Evolutionary conservation across 805 yeast species (phyloP).

Genomic region (Yamadazyma kitorensis): DNA sequence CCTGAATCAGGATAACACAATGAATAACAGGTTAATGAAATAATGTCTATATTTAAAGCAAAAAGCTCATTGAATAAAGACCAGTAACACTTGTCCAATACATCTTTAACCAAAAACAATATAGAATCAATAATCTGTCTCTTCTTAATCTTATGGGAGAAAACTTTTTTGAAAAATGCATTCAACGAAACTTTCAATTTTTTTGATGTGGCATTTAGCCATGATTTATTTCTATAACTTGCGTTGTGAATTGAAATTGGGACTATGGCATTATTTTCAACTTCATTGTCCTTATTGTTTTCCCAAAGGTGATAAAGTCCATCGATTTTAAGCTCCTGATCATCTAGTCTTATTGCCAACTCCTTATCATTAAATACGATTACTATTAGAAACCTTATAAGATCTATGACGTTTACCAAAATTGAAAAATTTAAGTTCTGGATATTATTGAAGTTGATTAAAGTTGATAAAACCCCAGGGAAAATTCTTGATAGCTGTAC

Average conservation of each 20-base stretch:
- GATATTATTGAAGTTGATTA: constrained; percentile 24
- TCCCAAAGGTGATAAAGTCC: neutral
- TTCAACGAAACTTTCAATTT: constrained; percentile 34
- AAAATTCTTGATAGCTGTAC: constrained; percentile 35
- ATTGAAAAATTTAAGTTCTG: constrained; percentile 22
- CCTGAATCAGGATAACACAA: constrained; percentile 11
- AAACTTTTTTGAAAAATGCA: constrained; percentile 27
- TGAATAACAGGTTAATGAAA: constrained; percentile 15
- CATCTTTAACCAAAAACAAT: constrained; percentile 19
- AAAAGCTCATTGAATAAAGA: constrained; percentile 30
- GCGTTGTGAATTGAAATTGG: neutral
- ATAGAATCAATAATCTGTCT: constrained; percentile 20
- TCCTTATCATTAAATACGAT: constrained; percentile 31
- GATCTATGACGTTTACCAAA: constrained; percentile 18
- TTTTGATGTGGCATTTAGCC: constrained; percentile 38
- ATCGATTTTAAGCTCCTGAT: constrained; percentile 1
- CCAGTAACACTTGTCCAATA: constrained; percentile 25
- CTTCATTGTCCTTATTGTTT: neutral
- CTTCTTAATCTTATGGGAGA: constrained; percentile 21
- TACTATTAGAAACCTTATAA: constrained; percentile 19
- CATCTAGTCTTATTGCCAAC: constrained; percentile 8
- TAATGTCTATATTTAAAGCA: constrained; percentile 28
- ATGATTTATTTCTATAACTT: constrained; percentile 20
- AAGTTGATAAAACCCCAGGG: constrained; percentile 38
- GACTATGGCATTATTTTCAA: neutral